phyloP scores from a whole-genome alignment of 1,284 basidiomycete genomes.

The Ceratobasidium papillatum region DNA sequence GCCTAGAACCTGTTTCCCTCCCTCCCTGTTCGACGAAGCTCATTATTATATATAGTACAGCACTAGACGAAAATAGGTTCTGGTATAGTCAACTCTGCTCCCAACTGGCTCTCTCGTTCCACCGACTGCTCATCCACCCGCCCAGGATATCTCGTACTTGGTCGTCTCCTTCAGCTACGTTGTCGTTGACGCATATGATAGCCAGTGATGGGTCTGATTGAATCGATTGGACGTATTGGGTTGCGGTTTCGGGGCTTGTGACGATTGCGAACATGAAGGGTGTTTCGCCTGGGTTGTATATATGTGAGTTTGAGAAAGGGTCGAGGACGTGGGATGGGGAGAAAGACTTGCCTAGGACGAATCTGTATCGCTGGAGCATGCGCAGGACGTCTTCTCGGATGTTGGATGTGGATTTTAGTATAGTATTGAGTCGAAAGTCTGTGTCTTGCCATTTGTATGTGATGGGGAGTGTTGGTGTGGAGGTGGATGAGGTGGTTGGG shows the following conservation, averaged over 20 bases:
- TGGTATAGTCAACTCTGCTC: conserved; percentile 20
- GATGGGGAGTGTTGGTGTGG: conserved; percentile 30
- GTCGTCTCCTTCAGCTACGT: conserved; percentile 34
- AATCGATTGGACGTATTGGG: conserved; percentile 18
- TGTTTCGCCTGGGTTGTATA: conserved; percentile 14
- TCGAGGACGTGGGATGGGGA: neutral
- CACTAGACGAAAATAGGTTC: neutral
- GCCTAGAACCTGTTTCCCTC: neutral
- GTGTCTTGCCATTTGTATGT: conserved; percentile 35
- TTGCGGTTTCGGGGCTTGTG: conserved; percentile 19
- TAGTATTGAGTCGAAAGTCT: conserved; percentile 34
- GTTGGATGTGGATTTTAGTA: conserved; percentile 17
- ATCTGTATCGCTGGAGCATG: conserved; percentile 43
- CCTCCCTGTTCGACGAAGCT: neutral
- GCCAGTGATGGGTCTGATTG: neutral
- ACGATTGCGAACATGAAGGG: conserved; percentile 35
- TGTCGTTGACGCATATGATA: conserved; percentile 44
- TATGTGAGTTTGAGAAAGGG: neutral
- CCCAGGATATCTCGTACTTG: conserved; percentile 37
- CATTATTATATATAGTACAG: conserved; percentile 5
- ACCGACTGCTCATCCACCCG: conserved; percentile 39
- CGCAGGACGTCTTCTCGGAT: conserved; percentile 36
- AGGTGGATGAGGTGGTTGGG: neutral
- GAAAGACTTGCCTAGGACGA: conserved; percentile 41
- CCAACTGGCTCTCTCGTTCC: conserved; percentile 41